Evolutionary conservation across 305 asterid genomes (phyloP), one percentile per base, ranked within the genome.

Genomic region (Solanum hybrid): DNA sequence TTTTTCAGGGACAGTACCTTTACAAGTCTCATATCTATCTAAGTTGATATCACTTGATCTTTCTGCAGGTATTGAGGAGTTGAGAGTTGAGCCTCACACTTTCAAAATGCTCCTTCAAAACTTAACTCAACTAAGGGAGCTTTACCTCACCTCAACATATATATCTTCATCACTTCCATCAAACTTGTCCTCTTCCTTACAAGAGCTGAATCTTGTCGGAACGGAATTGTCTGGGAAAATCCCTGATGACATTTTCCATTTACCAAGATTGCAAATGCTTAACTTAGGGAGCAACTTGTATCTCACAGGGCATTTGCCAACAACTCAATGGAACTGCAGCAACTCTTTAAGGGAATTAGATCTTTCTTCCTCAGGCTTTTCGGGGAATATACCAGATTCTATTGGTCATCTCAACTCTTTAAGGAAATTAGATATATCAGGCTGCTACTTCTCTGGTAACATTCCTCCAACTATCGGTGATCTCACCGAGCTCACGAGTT

Each of bases 381-480:
- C n/a, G 9, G 92, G 93, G 51, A 84, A 71, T 32, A 7, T 93
- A 86, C 93, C 92, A 1, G 88, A 93, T 72, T 90, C 91, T 17
- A 90, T 93, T 35, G 92, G 92, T 22, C 89, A 89, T 88, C 89
- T 93, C 66, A 87, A 87, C 64, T 78, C 40, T 24, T 13, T 93
- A 66, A 85, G 86, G n/a, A 27, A 69, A 60, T 89, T 93, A 89
- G 90, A 89, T 87, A 90, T 93, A 31, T 90, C 86, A 64, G 3
- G 82, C 31, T 91, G 93, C 86, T 85, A 89, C 88, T 90, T 91
- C 90, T 89, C 86, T 22, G 93, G 94, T 26, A 29, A 12, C 73
- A 85, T 93, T 88, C 94, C 94, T 87, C 86, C 88, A 89, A 89
- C 92, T 24, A 78, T 91, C 24, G 91, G 92, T 35, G 86, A 93